Base-by-base conservation (phyloP, 1,139 yeast genomes). In the Geotrichum macrosporum region DNA sequence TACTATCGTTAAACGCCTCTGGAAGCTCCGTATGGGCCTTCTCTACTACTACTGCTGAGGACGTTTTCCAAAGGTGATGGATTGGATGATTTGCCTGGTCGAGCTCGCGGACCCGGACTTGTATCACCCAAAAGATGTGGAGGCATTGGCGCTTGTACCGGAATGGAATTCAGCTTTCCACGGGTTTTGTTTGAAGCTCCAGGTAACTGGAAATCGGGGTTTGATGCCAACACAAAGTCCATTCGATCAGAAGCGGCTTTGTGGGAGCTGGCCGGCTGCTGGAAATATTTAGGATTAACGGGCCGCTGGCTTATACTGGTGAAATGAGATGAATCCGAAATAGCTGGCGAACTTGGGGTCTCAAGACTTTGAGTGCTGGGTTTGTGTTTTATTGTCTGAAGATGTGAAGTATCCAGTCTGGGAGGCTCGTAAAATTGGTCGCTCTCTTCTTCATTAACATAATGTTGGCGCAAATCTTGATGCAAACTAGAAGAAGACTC, bases 261-360 rank as follows among this genome's bases (percentile, higher is more conserved):
- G 22, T 32, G 35, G 29, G 47, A 12, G 40, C 42, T 30, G 30
- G 53, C 29, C 32, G 50, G 29, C 38, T 40, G 50, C 35, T 51
- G 53, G 33, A 63, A 67, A 56, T 79, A 81, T 37, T 68, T 68
- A 13, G 86, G 84, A 59, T 84, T 82, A n/a, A 78, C 72, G 5
- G 81, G 87, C 59, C 94, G 69, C 65, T 84, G 94, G 10, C 92
- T 81, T 3, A 84, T 86, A 46, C 88, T 80, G 0, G 94, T 85
- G 61, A 83, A 82, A 57, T 81, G 82, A 0, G 94, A 84, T 22
- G 60, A 49, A 13, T 59, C 53, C 3, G 68, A 66, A n/a, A 35
- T 34, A 15, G 47, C 39, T 15, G 49, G 37, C 13, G 47, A 47
- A 3, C 58, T 16, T 38, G 42, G 15, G 27, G 47, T 13, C 55